Conservation (phyloP, 2,329 filamentous ascomycete genomes). For the Alternaria panax region DNA sequence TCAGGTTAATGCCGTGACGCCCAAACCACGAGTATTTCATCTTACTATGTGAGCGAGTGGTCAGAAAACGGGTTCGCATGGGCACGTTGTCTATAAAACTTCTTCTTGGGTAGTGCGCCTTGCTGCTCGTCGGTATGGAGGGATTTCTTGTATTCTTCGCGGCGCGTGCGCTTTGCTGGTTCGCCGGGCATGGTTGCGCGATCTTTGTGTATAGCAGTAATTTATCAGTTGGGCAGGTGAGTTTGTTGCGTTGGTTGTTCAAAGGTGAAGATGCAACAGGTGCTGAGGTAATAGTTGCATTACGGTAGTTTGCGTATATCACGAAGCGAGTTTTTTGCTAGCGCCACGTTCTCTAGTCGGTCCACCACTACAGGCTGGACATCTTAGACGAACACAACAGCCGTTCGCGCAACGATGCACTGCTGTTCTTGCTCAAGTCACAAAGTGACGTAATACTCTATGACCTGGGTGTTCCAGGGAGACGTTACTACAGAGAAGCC, state of each 20-base stretch:
- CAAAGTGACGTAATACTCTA: constrained; percentile 27
- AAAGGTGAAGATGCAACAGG: not conserved
- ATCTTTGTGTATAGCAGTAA: not conserved
- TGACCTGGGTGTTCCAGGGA: constrained; percentile 10
- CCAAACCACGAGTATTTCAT: not conserved
- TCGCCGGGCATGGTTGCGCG: constrained; percentile 42
- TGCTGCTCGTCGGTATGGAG: constrained; percentile 49
- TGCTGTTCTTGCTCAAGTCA: not conserved
- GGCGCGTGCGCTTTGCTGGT: constrained; percentile 53
- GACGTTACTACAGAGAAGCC: constrained; percentile 21
- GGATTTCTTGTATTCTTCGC: constrained; percentile 55
- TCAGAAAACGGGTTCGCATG: constrained; percentile 99
- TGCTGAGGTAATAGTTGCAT: constrained; percentile 28
- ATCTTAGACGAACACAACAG: constrained; percentile 8
- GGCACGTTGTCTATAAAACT: constrained; percentile 93
- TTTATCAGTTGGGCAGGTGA: not conserved
- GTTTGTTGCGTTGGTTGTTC: not conserved
- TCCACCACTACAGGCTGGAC: constrained; percentile 12
- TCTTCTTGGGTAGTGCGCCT: constrained; percentile 83
- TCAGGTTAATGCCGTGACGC: too few species aligned
- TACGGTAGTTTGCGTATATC: constrained; percentile 8
- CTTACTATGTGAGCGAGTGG: constrained; percentile 84
- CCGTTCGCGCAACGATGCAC: constrained; percentile 16
- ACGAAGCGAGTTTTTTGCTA: constrained; percentile 40
- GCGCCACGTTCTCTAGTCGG: constrained; percentile 23